Percentiles rank a stretch among this genome's conserved stretches.
These are phyloP conservation scores for Pythium pyrilobum DNA, from an alignment of 352 stramenopile genomes.

Conservation along the genomic window DNA sequence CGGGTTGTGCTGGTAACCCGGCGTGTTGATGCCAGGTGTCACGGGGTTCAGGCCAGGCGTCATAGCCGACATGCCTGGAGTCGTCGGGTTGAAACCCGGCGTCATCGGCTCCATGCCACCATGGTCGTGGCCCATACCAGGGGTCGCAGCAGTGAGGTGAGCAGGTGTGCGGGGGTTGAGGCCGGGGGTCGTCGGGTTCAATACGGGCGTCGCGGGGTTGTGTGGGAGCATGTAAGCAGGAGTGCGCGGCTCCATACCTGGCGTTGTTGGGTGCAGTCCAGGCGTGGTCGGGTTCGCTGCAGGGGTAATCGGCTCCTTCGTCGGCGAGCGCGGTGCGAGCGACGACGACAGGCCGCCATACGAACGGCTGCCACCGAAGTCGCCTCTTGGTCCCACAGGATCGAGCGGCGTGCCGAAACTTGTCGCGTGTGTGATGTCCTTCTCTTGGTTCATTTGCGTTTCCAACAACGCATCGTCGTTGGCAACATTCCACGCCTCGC, in stretches of 20 bases:
- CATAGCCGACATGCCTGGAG: conserved; percentile 71
- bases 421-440: conserved; percentile 85
- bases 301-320: conserved; percentile 61
- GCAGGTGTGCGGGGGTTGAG: conserved; percentile 71
- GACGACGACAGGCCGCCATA: conserved; percentile 47
- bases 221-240: conserved; percentile 73
- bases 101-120: conserved; percentile 85
- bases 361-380: conserved; percentile 40
- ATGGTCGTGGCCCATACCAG: conserved; percentile 59
- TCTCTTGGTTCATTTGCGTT: conserved; percentile 87
- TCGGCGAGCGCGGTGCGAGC: conserved; percentile 62
- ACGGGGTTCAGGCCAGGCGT: conserved; percentile 77
- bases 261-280: conserved; percentile 77
- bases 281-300: conserved; percentile 70
- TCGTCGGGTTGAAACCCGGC: conserved; percentile 84
- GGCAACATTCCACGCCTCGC: conserved; percentile 81
- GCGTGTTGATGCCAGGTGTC: conserved; percentile 76
- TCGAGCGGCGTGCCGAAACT: conserved; percentile 83
- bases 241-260: conserved; percentile 69
- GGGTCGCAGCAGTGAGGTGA: conserved; percentile 64
- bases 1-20: conserved; percentile 81
- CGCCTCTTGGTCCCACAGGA: conserved; percentile 60
- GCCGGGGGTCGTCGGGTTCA: conserved; percentile 77
- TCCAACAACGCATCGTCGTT: conserved; percentile 85
- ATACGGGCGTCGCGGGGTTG: conserved; percentile 71